Evolutionary conservation across 2,329 filamentous ascomycete species (phyloP), one percentile per base, ranked within the genome.

Genomic region (Talaromyces albobiverticillius): DNA sequence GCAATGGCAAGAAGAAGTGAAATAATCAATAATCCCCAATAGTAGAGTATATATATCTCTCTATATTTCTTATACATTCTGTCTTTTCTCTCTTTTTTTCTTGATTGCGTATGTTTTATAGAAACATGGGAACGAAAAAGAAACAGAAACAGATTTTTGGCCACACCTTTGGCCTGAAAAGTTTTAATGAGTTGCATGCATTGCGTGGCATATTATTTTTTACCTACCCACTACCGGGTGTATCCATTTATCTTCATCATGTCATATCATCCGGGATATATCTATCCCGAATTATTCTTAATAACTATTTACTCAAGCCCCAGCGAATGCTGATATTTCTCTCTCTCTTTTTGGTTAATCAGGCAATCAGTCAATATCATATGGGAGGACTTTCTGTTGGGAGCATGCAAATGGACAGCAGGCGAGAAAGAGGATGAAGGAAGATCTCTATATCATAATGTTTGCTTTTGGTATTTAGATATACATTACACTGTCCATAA

Each of bases 1-100:
- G 67, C 59, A 70, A 67, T 42, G 66, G 67, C 53, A 72, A 72
- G 60, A 69, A 71, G 63, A 71, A 66, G 61, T 55, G 23, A 55
- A 66, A 60, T 50, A 10, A 41, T 48, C 22, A 16, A 25, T 46
- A n/a, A 25, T 10, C 13, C 8, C 14, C 7, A 25, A 16, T 3
- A 18, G 6, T 3, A 13, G 40, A 29, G 23, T 42, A 25, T 51
- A 51, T 38, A 46, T 26, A 34, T 22, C 42, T 45, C 13, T 29
- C n/a, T 25, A 45, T 36, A 34, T 46, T 22, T 42, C 18, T 16
- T 29, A 32, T 26, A n/a, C 8, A 23, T 45, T 38, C 29, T 38
- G 16, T 29, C 7, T 46, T 3, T 8, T 11, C 45, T 51, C 40
- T 16, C 6, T 14, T 23, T 38, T 22, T 6, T 14, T 50, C 34